Evolutionary conservation across 2,329 filamentous ascomycete genomes (phyloP).

Genomic region (Hypoxylon sp.): DNA sequence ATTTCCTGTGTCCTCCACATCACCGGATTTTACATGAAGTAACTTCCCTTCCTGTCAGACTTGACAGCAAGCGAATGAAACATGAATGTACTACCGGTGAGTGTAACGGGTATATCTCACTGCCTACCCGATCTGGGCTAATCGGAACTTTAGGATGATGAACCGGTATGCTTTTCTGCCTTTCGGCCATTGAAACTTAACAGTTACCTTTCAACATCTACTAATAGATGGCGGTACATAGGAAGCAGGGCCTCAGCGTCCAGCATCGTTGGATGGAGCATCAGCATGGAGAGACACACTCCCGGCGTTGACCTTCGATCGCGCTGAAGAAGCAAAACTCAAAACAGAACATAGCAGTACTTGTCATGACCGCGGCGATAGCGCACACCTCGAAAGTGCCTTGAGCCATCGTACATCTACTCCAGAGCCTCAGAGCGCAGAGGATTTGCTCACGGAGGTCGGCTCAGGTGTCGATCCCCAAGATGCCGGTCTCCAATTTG

Average conservation of each 20-base stretch:
- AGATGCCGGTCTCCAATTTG: neutral
- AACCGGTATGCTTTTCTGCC: neutral
- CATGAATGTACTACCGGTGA: neutral
- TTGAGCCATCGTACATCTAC: neutral
- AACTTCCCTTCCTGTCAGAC: neutral
- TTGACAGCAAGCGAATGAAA: neutral
- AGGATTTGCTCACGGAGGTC: neutral
- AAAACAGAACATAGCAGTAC: slow-evolving; percentile 3
- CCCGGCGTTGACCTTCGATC: neutral
- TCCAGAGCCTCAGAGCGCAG: neutral
- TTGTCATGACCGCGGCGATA: slow-evolving; percentile 3
- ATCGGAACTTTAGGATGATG: neutral
- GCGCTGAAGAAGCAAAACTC: neutral
- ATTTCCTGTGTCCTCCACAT: neutral
- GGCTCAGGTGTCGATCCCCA: neutral
- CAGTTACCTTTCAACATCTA: neutral
- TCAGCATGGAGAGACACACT: slow-evolving; percentile 1
- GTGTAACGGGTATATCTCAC: neutral
- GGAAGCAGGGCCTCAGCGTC: neutral
- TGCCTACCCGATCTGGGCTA: neutral
- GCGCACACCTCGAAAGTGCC: slow-evolving; percentile 6
- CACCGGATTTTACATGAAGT: neutral
- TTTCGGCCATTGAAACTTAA: neutral
- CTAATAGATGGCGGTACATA: slow-evolving; percentile 1
- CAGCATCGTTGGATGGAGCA: neutral